Conservation (phyloP, 306 rosid species). For the Spatholobus suberectus region DNA sequence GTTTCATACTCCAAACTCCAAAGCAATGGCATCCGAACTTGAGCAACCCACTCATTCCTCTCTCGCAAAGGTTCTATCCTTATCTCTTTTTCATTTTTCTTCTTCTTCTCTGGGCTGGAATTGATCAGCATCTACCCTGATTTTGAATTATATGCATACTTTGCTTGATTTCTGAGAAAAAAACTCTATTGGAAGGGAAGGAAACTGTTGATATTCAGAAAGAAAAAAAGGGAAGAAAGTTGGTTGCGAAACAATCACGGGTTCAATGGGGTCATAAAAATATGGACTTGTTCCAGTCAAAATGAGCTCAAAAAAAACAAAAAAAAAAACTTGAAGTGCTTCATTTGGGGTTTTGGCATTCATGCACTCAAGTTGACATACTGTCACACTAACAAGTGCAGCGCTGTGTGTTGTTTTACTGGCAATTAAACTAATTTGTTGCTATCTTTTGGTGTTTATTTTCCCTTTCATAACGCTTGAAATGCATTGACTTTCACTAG, state of each 20-base stretch:
- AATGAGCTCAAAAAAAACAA: constrained; percentile 7
- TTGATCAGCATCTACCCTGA: no score
- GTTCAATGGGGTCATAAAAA: constrained; percentile 30
- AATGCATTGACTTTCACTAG: constrained; percentile 48
- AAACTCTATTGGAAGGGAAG: constrained; percentile 4
- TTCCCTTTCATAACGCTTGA: constrained; percentile 18
- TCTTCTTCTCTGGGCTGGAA: background rate
- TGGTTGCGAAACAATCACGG: background rate
- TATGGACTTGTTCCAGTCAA: constrained; percentile 5
- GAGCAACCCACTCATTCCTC: constrained; percentile 50
- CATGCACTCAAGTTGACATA: background rate
- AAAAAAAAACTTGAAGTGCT: constrained; percentile 16
- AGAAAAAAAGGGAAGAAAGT: background rate
- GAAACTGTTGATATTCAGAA: background rate
- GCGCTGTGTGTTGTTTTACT: constrained; percentile 26
- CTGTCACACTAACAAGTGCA: background rate
- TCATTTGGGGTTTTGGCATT: constrained; percentile 14
- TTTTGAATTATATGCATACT: background rate
- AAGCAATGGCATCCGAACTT: constrained; percentile 66
- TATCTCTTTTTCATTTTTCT: background rate
- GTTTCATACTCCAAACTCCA: background rate
- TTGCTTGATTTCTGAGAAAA: background rate
- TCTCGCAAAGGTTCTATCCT: constrained; percentile 48
- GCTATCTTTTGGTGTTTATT: constrained; percentile 2
- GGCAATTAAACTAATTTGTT: background rate